phyloP scores from a whole-genome alignment of 2,329 filamentous ascomycete genomes.

The Ambrosiella beaveri region DNA sequence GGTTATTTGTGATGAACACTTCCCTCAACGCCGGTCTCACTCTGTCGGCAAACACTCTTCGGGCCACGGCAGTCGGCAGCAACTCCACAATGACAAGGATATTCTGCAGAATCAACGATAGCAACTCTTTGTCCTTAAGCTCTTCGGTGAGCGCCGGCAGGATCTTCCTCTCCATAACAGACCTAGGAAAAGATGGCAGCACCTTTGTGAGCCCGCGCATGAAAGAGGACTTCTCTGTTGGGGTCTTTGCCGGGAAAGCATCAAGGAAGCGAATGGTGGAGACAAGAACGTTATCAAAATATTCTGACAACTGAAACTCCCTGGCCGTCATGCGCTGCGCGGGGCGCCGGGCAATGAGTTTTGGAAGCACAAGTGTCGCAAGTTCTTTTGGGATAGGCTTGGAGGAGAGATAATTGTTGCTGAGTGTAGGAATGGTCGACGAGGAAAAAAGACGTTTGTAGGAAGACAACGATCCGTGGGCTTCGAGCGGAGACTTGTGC shows the following conservation, averaged over 20 bases:
- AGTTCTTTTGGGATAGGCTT: conserved; percentile 67
- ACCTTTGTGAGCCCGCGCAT: conserved; percentile 77
- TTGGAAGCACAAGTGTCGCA: conserved; percentile 56
- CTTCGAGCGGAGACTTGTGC: conserved; percentile 70
- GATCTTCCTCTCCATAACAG: conserved; percentile 88
- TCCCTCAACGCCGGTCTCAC: conserved; percentile 74
- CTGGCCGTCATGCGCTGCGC: conserved; percentile 73
- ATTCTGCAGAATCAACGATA: conserved; percentile 75
- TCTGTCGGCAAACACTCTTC: conserved; percentile 64
- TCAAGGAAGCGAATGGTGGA: conserved; percentile 94
- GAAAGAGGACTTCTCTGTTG: conserved; percentile 80
- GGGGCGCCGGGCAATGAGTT: conserved; percentile 71
- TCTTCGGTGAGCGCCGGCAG: conserved; percentile 80
- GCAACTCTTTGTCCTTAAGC: conserved; percentile 75
- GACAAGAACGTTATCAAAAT: conserved; percentile 92
- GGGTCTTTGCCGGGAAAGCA: conserved; percentile 75
- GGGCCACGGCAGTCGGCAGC: conserved; percentile 47
- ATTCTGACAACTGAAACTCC: conserved; percentile 88
- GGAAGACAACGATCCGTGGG: conserved; percentile 60
- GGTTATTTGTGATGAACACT: conserved; percentile 52
- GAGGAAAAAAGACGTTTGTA: conserved; percentile 75
- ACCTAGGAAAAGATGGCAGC: conserved; percentile 77
- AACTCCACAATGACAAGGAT: conserved; percentile 76
- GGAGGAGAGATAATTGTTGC: conserved; percentile 72
- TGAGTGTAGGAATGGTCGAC: conserved; percentile 57